These are phyloP conservation scores for Sporothrix luriei DNA, from an alignment of 2,329 filamentous ascomycete species.

Conservation along the genomic window DNA sequence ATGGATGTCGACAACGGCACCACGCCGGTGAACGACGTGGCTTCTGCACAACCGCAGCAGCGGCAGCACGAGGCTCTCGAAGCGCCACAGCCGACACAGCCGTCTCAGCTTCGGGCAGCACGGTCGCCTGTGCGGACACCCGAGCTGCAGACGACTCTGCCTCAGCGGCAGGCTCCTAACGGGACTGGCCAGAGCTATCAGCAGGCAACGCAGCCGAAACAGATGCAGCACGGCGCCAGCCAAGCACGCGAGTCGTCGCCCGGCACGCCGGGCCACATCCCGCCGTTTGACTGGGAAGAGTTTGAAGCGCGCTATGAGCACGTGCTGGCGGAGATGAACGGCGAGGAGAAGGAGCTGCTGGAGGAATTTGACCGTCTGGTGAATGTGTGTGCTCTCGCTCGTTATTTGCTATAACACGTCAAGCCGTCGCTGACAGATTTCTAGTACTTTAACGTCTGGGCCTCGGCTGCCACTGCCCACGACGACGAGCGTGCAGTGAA, in stretches of 20 bases:
- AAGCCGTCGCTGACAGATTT: not conserved
- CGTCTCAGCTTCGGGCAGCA: not conserved
- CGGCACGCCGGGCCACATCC: conserved; percentile 57
- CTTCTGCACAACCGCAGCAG: not conserved
- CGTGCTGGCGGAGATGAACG: conserved; percentile 64
- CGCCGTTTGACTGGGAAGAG: conserved; percentile 73
- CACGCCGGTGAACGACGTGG: not conserved
- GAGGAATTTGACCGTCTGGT: conserved; percentile 69
- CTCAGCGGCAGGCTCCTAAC: conserved; percentile 24
- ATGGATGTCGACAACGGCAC: conserved; percentile 36
- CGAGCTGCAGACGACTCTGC: conserved; percentile 41
- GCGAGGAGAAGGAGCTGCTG: conserved; percentile 65
- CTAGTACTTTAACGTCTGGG: conserved; percentile 77
- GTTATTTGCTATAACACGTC: not conserved
- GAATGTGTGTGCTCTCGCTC: conserved; percentile 51
- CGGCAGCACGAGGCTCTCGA: conserved; percentile 1
- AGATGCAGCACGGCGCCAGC: conserved; percentile 19
- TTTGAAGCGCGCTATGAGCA: conserved; percentile 70
- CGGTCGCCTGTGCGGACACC: conserved; percentile 43
- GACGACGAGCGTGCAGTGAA: conserved; percentile 79
- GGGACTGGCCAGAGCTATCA: not conserved
- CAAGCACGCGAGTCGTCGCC: conserved; percentile 42
- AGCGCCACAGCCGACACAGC: not conserved
- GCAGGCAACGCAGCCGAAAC: conserved; percentile 36
- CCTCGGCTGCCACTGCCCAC: conserved; percentile 67